Evolutionary conservation across 1,139 yeast genomes (phyloP).

Genomic region (Eremothecium sinecaudum): DNA sequence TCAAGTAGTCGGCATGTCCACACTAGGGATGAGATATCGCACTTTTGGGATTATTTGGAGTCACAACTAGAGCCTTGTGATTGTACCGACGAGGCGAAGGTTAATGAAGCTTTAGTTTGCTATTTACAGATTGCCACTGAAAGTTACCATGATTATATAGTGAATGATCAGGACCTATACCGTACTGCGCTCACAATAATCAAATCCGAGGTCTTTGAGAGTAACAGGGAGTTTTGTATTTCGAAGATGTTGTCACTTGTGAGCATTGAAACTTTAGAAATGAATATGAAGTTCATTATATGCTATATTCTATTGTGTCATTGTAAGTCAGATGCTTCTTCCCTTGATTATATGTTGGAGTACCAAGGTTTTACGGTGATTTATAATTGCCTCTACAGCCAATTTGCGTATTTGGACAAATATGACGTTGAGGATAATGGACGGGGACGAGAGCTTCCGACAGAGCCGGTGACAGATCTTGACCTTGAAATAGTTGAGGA

Average conservation of each 20-base stretch:
- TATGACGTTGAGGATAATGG: slow-evolving; percentile 20
- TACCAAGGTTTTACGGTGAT: slow-evolving; percentile 42
- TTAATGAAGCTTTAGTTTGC: slow-evolving; percentile 29
- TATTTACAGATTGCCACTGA: slow-evolving; percentile 31
- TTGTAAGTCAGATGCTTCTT: slow-evolving; percentile 36
- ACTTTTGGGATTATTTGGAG: slow-evolving; percentile 31
- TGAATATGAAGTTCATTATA: slow-evolving; percentile 36
- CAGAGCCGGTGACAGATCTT: slow-evolving; percentile 26
- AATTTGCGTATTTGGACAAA: slow-evolving; percentile 28
- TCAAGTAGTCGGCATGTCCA: not conserved
- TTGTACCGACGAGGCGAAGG: slow-evolving; percentile 14
- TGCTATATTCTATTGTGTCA: slow-evolving; percentile 45
- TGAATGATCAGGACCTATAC: slow-evolving; percentile 32
- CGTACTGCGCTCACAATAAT: slow-evolving; percentile 31
- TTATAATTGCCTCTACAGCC: slow-evolving; percentile 34
- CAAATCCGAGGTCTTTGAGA: slow-evolving; percentile 32
- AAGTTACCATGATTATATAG: slow-evolving; percentile 27
- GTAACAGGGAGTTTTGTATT: slow-evolving; percentile 36
- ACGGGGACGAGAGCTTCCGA: slow-evolving; percentile 5
- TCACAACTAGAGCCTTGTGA: slow-evolving; percentile 15
- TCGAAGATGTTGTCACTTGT: slow-evolving; percentile 40
- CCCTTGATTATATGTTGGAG: slow-evolving; percentile 40
- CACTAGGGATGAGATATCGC: slow-evolving; percentile 6
- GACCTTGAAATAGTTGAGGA: slow-evolving; percentile 26
- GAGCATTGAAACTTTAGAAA: slow-evolving; percentile 32